A percentile compares a stretch with the other conserved stretches of the same genome.
Conservation (phyloP, 1,284 basidiomycete species). For the Agroathelia rolfsii region DNA sequence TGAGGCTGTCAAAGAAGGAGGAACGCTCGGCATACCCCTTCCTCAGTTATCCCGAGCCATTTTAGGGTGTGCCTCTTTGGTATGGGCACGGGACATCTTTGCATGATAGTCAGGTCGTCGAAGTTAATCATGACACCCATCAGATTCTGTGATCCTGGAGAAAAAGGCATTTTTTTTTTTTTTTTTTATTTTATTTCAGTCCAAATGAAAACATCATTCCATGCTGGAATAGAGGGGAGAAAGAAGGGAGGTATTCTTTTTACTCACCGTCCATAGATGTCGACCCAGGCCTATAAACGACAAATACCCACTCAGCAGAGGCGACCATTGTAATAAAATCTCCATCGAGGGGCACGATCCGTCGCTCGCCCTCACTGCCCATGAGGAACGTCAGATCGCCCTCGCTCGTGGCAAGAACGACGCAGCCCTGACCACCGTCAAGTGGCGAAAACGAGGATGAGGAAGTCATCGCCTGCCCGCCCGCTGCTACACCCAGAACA, state of each 20-base stretch:
- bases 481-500: conserved; percentile 73
- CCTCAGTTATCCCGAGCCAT: conserved; percentile 90
- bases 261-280: conserved; percentile 80
- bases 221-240: conserved; percentile 2
- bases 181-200: too few relatives aligned
- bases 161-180: conserved; percentile 7
- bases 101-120: conserved; percentile 80
- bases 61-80: conserved; percentile 67
- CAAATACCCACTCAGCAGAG: conserved; percentile 74
- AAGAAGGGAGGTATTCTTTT: neutral
- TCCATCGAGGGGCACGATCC: conserved; percentile 79
- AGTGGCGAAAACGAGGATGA: conserved; percentile 23
- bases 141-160: conserved; percentile 81
- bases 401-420: conserved; percentile 81
- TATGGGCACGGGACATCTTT: conserved; percentile 80
- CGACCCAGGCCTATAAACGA: conserved; percentile 81
- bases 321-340: conserved; percentile 90
- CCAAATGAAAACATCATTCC: neutral
- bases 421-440: conserved; percentile 61
- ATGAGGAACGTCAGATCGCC: conserved; percentile 88
- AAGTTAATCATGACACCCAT: conserved; percentile 81
- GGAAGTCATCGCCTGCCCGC: conserved; percentile 42
- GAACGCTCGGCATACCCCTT: conserved; percentile 50
- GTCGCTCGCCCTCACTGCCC: conserved; percentile 82
- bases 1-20: too few relatives aligned